A percentile compares a stretch with the other conserved stretches of the same genome.
Conservation (phyloP, 805 yeast genomes). For the Yamadazyma endophytica region DNA sequence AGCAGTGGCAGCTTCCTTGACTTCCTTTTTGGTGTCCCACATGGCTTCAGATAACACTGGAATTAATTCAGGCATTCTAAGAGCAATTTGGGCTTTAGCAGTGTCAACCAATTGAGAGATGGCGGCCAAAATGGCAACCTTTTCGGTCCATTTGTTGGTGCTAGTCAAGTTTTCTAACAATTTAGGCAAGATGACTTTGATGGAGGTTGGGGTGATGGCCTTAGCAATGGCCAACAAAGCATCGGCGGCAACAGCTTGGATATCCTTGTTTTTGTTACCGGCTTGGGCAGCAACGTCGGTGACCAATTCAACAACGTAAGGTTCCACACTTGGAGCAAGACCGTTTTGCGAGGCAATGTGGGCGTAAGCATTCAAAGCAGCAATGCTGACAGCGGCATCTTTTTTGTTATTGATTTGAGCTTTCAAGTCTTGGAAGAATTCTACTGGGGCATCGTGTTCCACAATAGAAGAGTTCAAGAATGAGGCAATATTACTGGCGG, state of each 20-base stretch:
- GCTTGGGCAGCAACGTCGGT: slow-evolving; percentile 67
- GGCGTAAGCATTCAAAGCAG: slow-evolving; percentile 77
- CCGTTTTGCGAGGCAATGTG: slow-evolving; percentile 80
- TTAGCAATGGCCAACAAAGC: slow-evolving; percentile 76
- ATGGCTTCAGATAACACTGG: slow-evolving; percentile 98
- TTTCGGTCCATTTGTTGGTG: slow-evolving; percentile 97
- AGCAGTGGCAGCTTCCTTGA: slow-evolving; percentile 92
- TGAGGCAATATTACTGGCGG: slow-evolving; percentile 85
- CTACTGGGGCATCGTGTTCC: slow-evolving; percentile 96
- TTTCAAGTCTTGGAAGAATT: slow-evolving; percentile 75
- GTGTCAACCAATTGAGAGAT: slow-evolving; percentile 85
- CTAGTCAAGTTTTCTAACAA: slow-evolving; percentile 61
- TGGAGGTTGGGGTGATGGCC: slow-evolving; percentile 87
- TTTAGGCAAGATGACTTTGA: slow-evolving; percentile 85
- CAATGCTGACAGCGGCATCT: slow-evolving; percentile 55
- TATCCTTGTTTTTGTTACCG: slow-evolving; percentile 85
- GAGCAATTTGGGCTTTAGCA: slow-evolving; percentile 93
- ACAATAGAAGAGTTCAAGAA: slow-evolving; percentile 95
- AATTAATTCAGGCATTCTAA: slow-evolving; percentile 99
- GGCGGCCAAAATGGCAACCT: slow-evolving; percentile 84
- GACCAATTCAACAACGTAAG: slow-evolving; percentile 79
- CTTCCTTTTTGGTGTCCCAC: slow-evolving; percentile 99
- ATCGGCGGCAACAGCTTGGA: slow-evolving; percentile 66
- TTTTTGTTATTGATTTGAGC: slow-evolving; percentile 80
- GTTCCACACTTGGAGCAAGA: slow-evolving; percentile 92